Base-by-base conservation (phyloP, 805 yeast genomes). In the Cyberlindnera subsufficiens region DNA sequence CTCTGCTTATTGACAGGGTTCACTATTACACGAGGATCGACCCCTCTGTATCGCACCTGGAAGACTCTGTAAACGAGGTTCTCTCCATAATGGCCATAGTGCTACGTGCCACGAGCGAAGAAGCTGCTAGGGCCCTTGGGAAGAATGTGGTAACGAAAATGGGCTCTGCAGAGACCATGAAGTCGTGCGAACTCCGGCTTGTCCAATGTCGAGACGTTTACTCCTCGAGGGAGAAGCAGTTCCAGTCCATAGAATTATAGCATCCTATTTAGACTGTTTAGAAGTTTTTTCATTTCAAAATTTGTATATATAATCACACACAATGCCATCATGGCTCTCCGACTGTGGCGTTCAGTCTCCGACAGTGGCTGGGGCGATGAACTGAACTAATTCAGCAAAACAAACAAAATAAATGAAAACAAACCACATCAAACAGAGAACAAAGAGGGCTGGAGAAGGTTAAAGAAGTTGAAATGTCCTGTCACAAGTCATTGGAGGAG, bases 181-280 rank as follows among this genome's bases (percentile, higher is more conserved):
- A 78, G 54, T 75, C 76, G 45, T 80, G 82, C 56, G 96, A 88
- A 60, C 68, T 88, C 41, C 71, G 81, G 35, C 70, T 88, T 15
- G 68, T 88, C 6, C 82, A 81, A 51, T 74, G 84, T 16, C 67
- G 75, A 42, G 73, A 75, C 35, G 38, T 50, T 8, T 67, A 51
- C 32, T 37, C 35, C 9, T 43, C 43, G 15, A 40, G 32, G 3
- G 54, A 49, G 15, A 45, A 37, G 45, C 30, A n/a, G 16, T 52
- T 55, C 34, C 15, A 13, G 13, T 6, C 43, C 38, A 31, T n/a
- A 18, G 35, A 30, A n/a, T 20, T 45, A 10, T 30, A 29, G 27
- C 10, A 22, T 22, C 2, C 11, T 22, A 22, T 22, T 22, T 22
- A 22, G 8, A 22, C 11, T 22, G 11, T 22, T 22, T 22, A 22